Conservation (phyloP, 179 eudicot species). For the Monotropa hypopitys region DNA sequence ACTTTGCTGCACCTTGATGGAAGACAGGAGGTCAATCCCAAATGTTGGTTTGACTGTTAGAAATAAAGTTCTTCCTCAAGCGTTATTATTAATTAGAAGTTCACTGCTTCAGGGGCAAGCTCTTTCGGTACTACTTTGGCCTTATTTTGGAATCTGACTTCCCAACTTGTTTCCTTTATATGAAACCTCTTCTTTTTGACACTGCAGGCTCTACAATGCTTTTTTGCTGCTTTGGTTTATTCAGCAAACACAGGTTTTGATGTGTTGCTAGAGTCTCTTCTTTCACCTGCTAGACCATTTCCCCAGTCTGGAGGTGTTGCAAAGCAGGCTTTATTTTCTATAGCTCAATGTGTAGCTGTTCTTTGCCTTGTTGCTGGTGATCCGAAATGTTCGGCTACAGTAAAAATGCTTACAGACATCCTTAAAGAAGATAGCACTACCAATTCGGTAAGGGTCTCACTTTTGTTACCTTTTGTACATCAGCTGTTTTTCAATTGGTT, state of each 20-base stretch:
- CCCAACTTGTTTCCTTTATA: background rate
- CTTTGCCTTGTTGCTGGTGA: constrained; percentile 97
- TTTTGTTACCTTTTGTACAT: background rate
- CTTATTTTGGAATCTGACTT: constrained; percentile 1
- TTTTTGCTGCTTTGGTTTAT: constrained; percentile 75
- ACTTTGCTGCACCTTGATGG: constrained; percentile 91
- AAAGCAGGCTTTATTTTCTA: constrained; percentile 84
- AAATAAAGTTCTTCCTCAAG: constrained; percentile 95
- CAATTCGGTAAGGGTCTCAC: constrained; percentile 49
- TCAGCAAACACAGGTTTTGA: constrained; percentile 94
- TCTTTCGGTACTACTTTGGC: constrained; percentile 44
- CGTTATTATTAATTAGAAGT: constrained; percentile 66
- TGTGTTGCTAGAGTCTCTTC: constrained; percentile 71
- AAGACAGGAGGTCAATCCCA: constrained; percentile 64
- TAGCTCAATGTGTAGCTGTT: constrained; percentile 97
- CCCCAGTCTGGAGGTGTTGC: constrained; percentile 82
- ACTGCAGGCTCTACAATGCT: constrained; percentile 75
- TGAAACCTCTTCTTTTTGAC: constrained; percentile 10
- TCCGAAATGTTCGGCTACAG: constrained; percentile 74
- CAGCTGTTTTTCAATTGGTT: constrained; percentile 3
- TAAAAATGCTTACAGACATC: constrained; percentile 73
- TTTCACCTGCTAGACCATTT: constrained; percentile 80
- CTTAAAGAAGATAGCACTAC: constrained; percentile 60
- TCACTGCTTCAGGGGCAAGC: constrained; percentile 97
- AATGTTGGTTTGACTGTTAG: constrained; percentile 71